Evolutionary conservation across 1,139 yeast species (phyloP).

Genomic region (Blastobotrys capitulatus): DNA sequence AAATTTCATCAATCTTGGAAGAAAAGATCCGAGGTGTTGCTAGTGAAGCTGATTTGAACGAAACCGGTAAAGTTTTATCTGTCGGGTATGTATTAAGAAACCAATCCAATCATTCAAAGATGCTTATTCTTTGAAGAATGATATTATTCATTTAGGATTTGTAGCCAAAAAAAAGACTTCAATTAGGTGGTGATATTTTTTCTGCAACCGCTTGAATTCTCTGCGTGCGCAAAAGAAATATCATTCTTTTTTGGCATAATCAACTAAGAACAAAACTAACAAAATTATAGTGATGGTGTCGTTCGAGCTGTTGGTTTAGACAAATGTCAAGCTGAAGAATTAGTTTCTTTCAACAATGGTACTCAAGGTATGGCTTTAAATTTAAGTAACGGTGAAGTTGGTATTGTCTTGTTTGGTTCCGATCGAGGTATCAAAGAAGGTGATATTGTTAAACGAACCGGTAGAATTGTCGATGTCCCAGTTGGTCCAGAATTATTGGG

Average conservation of each 20-base stretch:
- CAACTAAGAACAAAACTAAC: neutral
- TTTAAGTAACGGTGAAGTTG: conserved; percentile 99
- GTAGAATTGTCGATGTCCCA: conserved; percentile 98
- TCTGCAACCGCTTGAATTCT: too few species aligned
- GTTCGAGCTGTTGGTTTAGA: conserved; percentile 99
- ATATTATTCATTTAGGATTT: too few species aligned
- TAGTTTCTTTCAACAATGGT: conserved; percentile 99
- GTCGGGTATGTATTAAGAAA: conserved; percentile 55
- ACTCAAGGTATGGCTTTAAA: conserved; percentile 99
- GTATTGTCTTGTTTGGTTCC: conserved; percentile 99
- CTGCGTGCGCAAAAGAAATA: too few species aligned
- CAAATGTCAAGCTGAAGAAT: conserved; percentile 99
- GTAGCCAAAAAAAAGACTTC: too few species aligned
- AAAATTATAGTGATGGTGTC: conserved; percentile 86
- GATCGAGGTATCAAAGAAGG: conserved; percentile 99
- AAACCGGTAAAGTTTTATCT: conserved; percentile 98
- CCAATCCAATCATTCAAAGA: too few species aligned
- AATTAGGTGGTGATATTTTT: too few species aligned
- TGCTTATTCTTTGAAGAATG: too few species aligned
- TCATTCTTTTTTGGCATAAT: too few species aligned
- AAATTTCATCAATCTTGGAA: conserved; percentile 97
- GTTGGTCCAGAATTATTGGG: conserved; percentile 98
- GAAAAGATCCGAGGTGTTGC: conserved; percentile 99
- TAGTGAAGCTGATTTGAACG: conserved; percentile 50
- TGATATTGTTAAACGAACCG: conserved; percentile 99